phyloP scores from a whole-genome alignment of 768 basidiomycete species.

The Kondoa malvinella region DNA sequence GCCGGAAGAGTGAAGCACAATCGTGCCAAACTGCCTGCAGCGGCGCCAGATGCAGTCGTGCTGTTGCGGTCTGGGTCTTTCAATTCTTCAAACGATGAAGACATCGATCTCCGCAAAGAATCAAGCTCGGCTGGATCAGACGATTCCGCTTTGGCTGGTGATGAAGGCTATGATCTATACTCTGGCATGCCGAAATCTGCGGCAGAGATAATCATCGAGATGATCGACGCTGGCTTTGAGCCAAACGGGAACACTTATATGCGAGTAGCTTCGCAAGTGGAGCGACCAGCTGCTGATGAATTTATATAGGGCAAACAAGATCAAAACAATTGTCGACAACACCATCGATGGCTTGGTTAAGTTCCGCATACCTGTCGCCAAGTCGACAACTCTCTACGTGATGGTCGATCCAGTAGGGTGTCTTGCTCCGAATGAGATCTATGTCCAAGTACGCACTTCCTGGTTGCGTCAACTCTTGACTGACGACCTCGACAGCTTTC shows the following conservation, averaged over 20 bases:
- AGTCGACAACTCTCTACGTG: neutral
- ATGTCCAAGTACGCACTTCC: neutral
- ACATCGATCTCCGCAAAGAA: neutral
- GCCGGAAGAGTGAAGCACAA: neutral
- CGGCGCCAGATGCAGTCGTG: neutral
- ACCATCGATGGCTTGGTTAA: neutral
- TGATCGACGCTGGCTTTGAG: neutral
- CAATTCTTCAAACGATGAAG: neutral
- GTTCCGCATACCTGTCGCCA: slow-evolving; percentile 1
- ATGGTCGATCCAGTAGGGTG: neutral
- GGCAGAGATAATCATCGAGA: neutral
- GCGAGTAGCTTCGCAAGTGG: neutral
- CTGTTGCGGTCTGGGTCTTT: neutral
- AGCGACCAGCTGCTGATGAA: neutral
- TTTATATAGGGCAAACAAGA: neutral
- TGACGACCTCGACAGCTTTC: too few species aligned
- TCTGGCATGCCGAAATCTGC: neutral
- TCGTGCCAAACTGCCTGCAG: neutral
- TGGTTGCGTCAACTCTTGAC: too few species aligned
- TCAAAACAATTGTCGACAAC: neutral
- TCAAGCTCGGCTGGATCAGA: neutral
- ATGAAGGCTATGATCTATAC: neutral
- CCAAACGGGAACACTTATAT: neutral
- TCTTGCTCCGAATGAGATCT: neutral
- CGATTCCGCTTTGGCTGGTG: neutral